Evolutionary conservation across 176 grass and related monocot species (phyloP).

Genomic region (Puccinellia tenuiflora): DNA sequence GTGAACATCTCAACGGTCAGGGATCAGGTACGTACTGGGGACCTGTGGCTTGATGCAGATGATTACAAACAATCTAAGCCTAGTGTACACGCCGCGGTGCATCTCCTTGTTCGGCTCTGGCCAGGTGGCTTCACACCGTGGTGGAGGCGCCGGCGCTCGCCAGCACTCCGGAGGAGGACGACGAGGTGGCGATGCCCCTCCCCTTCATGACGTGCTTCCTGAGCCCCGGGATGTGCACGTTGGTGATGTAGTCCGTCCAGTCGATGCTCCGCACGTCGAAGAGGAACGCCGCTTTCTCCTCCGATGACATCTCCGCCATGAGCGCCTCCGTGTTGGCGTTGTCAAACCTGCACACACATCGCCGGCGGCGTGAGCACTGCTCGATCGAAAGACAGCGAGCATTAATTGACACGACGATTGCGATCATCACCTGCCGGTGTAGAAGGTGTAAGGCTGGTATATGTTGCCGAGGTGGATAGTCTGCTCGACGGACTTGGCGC

Average conservation of each 20-base stretch:
- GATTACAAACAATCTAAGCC: neutral
- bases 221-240: constrained; percentile 86
- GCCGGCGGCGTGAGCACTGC: neutral
- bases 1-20: neutral
- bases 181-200: constrained; percentile 29
- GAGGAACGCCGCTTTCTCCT: constrained; percentile 57
- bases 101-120: neutral
- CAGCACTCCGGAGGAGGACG: neutral
- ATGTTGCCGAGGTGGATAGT: constrained; percentile 71
- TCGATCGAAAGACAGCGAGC: neutral
- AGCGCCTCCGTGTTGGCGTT: constrained; percentile 59
- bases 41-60: neutral
- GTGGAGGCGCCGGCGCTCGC: constrained; percentile 9
- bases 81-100: constrained; percentile 28
- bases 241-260: constrained; percentile 85
- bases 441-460: constrained; percentile 94
- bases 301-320: constrained; percentile 60
- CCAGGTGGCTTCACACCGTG: neutral
- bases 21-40: neutral
- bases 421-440: constrained; percentile 52
- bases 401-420: neutral
- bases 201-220: constrained; percentile 87
- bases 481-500: constrained; percentile 71
- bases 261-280: constrained; percentile 74
- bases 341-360: constrained; percentile 48